These are phyloP conservation scores for Aspergillus homomorphus DNA, from an alignment of 495 filamentous ascomycete genomes.

Conservation along the genomic window DNA sequence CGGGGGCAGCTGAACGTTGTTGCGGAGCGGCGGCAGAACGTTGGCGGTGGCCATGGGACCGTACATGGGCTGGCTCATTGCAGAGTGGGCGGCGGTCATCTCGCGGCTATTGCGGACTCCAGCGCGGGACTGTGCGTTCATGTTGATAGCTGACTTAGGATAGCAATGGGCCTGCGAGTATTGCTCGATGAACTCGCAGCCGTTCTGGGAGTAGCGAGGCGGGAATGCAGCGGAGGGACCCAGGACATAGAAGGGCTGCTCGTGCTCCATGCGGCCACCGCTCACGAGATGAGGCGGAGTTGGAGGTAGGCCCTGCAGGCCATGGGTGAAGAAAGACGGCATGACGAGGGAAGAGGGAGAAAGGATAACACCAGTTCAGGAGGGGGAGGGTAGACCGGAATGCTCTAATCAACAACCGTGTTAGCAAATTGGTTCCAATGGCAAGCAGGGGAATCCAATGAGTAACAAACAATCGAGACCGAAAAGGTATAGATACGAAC, in stretches of 20 bases:
- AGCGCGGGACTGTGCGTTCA: slow-evolving; percentile 32
- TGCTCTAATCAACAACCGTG: slow-evolving; percentile 13
- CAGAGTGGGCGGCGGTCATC: slow-evolving; percentile 23
- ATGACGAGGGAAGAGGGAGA: slow-evolving; percentile 25
- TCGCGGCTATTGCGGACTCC: slow-evolving; percentile 35
- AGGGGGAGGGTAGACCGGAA: slow-evolving; percentile 37
- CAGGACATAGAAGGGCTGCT: slow-evolving; percentile 41
- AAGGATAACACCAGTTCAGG: slow-evolving; percentile 36
- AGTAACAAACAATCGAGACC: slow-evolving; percentile 4
- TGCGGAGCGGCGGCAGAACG: slow-evolving; percentile 41
- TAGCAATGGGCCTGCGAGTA: slow-evolving; percentile 46
- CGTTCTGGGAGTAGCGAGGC: slow-evolving; percentile 46
- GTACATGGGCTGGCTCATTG: slow-evolving; percentile 38
- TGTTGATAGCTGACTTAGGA: slow-evolving; percentile 42
- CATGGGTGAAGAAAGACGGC: slow-evolving; percentile 46
- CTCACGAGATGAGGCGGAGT: slow-evolving; percentile 45
- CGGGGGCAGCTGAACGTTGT: slow-evolving; percentile 43
- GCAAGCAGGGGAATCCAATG: slow-evolving; percentile 11
- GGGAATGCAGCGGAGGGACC: slow-evolving; percentile 40
- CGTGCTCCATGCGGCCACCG: slow-evolving; percentile 39
- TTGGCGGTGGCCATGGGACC: slow-evolving; percentile 35
- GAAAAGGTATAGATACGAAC: slow-evolving; percentile 33
- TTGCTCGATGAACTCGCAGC: slow-evolving; percentile 50
- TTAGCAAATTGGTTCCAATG: slow-evolving; percentile 14
- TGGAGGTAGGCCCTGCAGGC: slow-evolving; percentile 44